These are phyloP conservation scores for Annulohypoxylon truncatum DNA, from an alignment of 2,329 filamentous ascomycete genomes.

Conservation along the genomic window DNA sequence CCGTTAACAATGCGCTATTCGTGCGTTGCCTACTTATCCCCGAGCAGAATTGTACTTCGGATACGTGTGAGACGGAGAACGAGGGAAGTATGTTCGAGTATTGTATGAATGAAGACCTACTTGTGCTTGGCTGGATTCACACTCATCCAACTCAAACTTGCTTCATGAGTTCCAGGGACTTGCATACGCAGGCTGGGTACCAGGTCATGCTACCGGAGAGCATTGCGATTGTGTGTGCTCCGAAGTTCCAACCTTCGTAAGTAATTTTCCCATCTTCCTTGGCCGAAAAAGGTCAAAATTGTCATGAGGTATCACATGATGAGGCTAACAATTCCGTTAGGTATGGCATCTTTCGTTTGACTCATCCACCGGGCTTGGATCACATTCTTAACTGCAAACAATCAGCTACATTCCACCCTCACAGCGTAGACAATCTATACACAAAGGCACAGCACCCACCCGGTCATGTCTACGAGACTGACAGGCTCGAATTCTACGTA, in stretches of 20 bases:
- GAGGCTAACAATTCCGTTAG: constrained; percentile 56
- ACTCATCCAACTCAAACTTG: constrained; percentile 97
- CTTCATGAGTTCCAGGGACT: constrained; percentile 94
- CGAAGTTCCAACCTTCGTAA: constrained; percentile 79
- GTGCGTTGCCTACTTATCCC: constrained; percentile 90
- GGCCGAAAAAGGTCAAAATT: neutral
- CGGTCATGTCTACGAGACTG: constrained; percentile 77
- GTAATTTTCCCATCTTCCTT: constrained; percentile 49
- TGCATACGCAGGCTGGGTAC: constrained; percentile 94
- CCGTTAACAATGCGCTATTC: constrained; percentile 94
- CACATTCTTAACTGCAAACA: constrained; percentile 84
- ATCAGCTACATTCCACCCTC: constrained; percentile 85
- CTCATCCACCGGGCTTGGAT: constrained; percentile 89
- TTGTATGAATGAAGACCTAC: constrained; percentile 83
- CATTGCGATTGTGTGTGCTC: constrained; percentile 96
- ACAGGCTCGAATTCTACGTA: constrained; percentile 70
- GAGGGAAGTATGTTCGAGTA: constrained; percentile 88
- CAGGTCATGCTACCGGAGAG: constrained; percentile 97
- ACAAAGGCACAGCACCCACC: constrained; percentile 75
- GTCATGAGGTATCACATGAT: neutral
- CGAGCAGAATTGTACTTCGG: constrained; percentile 87
- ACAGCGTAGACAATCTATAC: constrained; percentile 76
- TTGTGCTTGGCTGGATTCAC: constrained; percentile 96
- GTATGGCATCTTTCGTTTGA: constrained; percentile 92
- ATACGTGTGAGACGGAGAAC: constrained; percentile 95